phyloP scores from a whole-genome alignment of 2,329 filamentous ascomycete genomes.

The Bretziella fagacearum region DNA sequence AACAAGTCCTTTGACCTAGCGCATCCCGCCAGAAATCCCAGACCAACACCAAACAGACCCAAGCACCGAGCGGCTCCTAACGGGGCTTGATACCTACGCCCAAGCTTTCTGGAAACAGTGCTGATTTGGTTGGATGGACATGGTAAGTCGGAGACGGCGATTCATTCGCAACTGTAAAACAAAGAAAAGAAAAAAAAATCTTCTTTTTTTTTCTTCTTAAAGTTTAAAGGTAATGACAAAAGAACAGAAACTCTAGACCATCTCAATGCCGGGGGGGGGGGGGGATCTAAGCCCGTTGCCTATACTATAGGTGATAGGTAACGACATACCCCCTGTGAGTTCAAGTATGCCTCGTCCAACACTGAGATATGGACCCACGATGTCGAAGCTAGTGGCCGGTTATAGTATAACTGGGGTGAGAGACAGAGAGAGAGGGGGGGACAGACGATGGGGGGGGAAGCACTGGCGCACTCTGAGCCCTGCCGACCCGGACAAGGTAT shows the following conservation, averaged over 20 bases:
- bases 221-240: too few species aligned
- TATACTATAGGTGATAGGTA: too few species aligned
- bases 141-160: not conserved
- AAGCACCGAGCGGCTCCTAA: not conserved
- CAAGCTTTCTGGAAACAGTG: slow-evolving; percentile 1
- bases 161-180: too few species aligned
- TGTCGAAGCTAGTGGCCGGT: not conserved
- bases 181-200: too few species aligned
- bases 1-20: slow-evolving; percentile 10
- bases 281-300: too few species aligned
- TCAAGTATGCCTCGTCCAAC: not conserved
- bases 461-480: not conserved
- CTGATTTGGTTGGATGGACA: too few species aligned
- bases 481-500: not conserved
- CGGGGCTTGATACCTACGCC: not conserved
- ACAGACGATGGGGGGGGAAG: not conserved
- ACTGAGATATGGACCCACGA: not conserved
- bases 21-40: slow-evolving; percentile 11
- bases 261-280: too few species aligned
- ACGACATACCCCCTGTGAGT: not conserved
- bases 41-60: slow-evolving; percentile 10
- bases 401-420: not conserved
- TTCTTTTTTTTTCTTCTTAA: too few species aligned
- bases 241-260: too few species aligned
- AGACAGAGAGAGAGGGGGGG: not conserved